Conservation (phyloP, 805 yeast genomes). For the Wickerhamiella kurtzmanii region DNA sequence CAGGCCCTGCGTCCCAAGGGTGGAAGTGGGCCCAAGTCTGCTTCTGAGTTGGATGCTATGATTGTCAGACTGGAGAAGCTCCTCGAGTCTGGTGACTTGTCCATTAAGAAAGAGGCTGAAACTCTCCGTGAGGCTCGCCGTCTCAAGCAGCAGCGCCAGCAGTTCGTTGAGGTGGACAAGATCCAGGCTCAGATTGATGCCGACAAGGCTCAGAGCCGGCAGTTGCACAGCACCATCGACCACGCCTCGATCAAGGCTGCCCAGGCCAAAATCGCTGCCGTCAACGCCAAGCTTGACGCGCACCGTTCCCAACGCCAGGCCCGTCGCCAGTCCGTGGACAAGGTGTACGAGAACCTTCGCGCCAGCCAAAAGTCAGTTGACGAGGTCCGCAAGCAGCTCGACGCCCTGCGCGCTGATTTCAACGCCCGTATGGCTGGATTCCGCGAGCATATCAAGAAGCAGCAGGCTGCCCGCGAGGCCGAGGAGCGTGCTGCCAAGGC, state of each 20-base stretch:
- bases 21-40: constrained; percentile 37
- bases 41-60: constrained; percentile 27
- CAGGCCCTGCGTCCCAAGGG: constrained; percentile 53
- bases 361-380: constrained; percentile 54
- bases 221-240: constrained; percentile 54
- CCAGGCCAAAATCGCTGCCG: constrained; percentile 55
- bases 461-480: constrained; percentile 61
- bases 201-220: constrained; percentile 62
- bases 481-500: constrained; percentile 52
- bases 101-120: constrained; percentile 83
- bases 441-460: constrained; percentile 56
- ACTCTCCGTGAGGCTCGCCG: constrained; percentile 71
- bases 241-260: constrained; percentile 44
- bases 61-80: constrained; percentile 44
- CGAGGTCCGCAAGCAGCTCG: constrained; percentile 42
- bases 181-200: constrained; percentile 67
- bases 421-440: constrained; percentile 59
- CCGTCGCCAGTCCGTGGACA: constrained; percentile 55
- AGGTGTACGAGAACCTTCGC: constrained; percentile 34
- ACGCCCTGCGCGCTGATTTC: constrained; percentile 42
- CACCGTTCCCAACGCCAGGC: constrained; percentile 54
- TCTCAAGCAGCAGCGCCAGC: constrained; percentile 68
- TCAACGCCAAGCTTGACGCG: constrained; percentile 54
- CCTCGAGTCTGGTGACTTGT: constrained; percentile 65
- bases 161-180: constrained; percentile 57